Conservation (phyloP, 2,329 filamentous ascomycete species). For the Fusarium ramigenum region DNA sequence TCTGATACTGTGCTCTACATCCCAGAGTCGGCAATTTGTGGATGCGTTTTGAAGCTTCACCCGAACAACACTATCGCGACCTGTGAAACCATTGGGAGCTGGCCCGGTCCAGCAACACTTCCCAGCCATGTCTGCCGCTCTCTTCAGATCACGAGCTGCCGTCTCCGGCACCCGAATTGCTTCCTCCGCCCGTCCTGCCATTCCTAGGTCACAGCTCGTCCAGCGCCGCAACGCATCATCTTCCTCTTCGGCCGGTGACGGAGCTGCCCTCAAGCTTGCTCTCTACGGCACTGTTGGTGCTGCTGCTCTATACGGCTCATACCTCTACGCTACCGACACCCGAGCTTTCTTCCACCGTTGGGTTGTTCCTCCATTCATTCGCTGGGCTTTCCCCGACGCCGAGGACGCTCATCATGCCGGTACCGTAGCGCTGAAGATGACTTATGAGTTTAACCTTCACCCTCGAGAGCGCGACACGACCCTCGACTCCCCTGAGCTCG, state of each 20-base stretch:
- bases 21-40: conserved; percentile 39
- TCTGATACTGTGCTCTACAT: conserved; percentile 35
- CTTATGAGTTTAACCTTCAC: conserved; percentile 80
- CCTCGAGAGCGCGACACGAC: conserved; percentile 76
- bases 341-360: conserved; percentile 75
- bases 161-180: conserved; percentile 26
- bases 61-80: conserved; percentile 36
- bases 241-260: conserved; percentile 46
- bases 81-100: conserved; percentile 45
- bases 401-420: conserved; percentile 93
- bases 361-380: conserved; percentile 71
- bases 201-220: conserved; percentile 30
- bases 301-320: conserved; percentile 58
- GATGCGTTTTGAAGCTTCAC: conserved; percentile 39
- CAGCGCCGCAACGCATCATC: conserved; percentile 48
- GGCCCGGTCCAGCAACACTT: conserved; percentile 40
- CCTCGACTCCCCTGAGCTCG: conserved; percentile 47
- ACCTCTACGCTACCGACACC: conserved; percentile 79
- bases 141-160: conserved; percentile 39
- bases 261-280: conserved; percentile 48
- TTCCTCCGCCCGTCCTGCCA: conserved; percentile 30
- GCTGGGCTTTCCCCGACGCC: conserved; percentile 75
- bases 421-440: conserved; percentile 73
- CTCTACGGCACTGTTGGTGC: conserved; percentile 55
- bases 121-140: conserved; percentile 41